Evolutionary conservation across 2,329 filamentous ascomycete genomes (phyloP).

Genomic region (Dendryphion nanum): DNA sequence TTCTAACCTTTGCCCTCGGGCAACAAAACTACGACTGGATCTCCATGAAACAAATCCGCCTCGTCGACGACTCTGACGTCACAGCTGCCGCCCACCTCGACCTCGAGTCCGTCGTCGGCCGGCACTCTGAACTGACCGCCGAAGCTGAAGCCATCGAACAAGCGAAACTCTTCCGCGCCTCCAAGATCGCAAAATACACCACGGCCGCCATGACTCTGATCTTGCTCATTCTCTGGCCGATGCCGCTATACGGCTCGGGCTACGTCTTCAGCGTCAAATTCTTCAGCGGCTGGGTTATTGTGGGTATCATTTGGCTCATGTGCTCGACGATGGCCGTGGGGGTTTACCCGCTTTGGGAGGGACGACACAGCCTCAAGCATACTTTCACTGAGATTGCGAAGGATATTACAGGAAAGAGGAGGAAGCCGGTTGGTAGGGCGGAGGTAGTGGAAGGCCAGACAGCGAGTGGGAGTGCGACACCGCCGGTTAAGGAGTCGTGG

Average conservation of each 20-base stretch:
- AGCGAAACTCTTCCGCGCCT: constrained; percentile 42
- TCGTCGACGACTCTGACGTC: constrained; percentile 73
- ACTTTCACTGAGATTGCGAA: constrained; percentile 27
- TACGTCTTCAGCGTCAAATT: constrained; percentile 81
- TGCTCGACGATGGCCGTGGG: constrained; percentile 71
- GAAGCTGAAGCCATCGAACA: constrained; percentile 40
- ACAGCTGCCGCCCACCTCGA: constrained; percentile 61
- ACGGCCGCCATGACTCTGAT: constrained; percentile 66
- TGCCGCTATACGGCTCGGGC: constrained; percentile 80
- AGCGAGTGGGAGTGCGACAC: neutral
- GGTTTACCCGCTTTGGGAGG: constrained; percentile 78
- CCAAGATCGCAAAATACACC: constrained; percentile 54
- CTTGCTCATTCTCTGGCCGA: constrained; percentile 81
- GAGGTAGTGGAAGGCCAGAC: neutral
- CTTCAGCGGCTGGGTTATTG: constrained; percentile 75
- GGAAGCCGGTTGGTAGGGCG: neutral
- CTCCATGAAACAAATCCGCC: constrained; percentile 76
- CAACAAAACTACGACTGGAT: constrained; percentile 79
- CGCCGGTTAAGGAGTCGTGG: neutral
- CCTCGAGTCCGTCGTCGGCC: constrained; percentile 53
- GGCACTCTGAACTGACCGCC: constrained; percentile 17
- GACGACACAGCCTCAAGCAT: constrained; percentile 19
- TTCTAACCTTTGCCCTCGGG: constrained; percentile 68
- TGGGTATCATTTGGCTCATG: constrained; percentile 72
- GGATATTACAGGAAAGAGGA: constrained; percentile 22